These are phyloP conservation scores for Teunomyces cretensis DNA, from an alignment of 805 yeast species.

Conservation along the genomic window DNA sequence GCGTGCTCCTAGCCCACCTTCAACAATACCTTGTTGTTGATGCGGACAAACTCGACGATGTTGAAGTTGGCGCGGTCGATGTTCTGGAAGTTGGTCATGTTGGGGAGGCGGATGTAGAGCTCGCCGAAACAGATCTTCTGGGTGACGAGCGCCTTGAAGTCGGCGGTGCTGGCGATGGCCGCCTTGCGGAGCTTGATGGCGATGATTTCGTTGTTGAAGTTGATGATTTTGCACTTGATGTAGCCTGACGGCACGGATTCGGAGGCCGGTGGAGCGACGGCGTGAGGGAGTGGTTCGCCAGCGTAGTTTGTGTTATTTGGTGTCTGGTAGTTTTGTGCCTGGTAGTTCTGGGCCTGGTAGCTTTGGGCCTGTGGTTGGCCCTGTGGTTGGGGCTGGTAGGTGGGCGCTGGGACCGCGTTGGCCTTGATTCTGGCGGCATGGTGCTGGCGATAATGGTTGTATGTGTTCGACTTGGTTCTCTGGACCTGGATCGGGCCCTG, in stretches of 20 bases:
- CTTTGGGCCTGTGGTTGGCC: too few species aligned
- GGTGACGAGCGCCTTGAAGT: conserved; percentile 26
- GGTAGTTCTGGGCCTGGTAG: too few species aligned
- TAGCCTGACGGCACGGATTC: not conserved
- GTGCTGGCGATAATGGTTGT: conserved; percentile 31
- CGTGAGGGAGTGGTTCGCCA: too few species aligned
- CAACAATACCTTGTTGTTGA: conserved; percentile 21
- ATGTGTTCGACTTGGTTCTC: conserved; percentile 26
- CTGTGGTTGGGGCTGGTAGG: too few species aligned
- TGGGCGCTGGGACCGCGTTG: conserved; percentile 6
- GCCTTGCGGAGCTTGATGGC: conserved; percentile 24
- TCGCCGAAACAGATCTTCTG: conserved; percentile 25
- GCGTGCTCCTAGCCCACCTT: conserved; percentile 19
- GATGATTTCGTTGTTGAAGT: conserved; percentile 25
- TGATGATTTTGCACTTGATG: conserved; percentile 30
- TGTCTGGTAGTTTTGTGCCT: too few species aligned
- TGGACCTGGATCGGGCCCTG: conserved; percentile 10
- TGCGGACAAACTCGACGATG: conserved; percentile 16
- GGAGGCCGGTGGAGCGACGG: too few species aligned
- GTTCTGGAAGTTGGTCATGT: conserved; percentile 22
- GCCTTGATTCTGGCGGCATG: conserved; percentile 2
- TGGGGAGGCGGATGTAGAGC: conserved; percentile 25
- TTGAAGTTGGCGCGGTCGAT: conserved; percentile 26
- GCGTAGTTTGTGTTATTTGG: too few species aligned
- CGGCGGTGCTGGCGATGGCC: conserved; percentile 19